phyloP scores from a whole-genome alignment of 78 protist genomes.

The Dictyostelium firmibasis region DNA sequence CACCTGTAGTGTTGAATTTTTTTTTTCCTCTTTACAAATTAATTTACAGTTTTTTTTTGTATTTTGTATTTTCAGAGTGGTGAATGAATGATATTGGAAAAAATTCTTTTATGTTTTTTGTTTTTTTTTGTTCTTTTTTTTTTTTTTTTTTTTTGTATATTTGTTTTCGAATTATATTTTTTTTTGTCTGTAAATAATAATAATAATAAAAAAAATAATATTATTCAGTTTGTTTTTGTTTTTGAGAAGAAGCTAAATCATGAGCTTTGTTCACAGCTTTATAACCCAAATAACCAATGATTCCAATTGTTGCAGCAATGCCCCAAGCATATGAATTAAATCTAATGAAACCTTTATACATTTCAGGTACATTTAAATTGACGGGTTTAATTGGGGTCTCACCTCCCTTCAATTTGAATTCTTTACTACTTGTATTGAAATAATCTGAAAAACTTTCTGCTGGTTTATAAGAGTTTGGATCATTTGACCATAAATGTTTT shows the following conservation, averaged over 20 bases:
- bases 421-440: background rate
- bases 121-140: background rate
- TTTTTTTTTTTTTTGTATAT: background rate
- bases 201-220: too few species aligned
- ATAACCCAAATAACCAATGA: background rate
- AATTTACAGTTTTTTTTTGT: background rate
- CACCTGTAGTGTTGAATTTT: background rate
- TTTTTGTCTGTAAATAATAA: too few species aligned
- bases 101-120: too few species aligned
- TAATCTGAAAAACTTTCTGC: background rate
- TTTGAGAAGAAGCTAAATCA: background rate
- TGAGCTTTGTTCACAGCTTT: background rate
- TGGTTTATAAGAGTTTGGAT: conserved; percentile 15
- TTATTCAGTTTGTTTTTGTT: background rate
- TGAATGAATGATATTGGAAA: background rate
- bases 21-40: background rate
- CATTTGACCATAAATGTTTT: background rate
- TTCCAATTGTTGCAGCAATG: conserved; percentile 2
- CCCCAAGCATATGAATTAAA: conserved; percentile 6
- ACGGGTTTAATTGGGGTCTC: background rate
- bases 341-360: conserved; percentile 15
- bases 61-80: background rate
- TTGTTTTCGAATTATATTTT: background rate
- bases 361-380: background rate
- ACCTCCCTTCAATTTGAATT: background rate